These are phyloP conservation scores for Colletotrichum liaoningense DNA, from an alignment of 2,329 filamentous ascomycete species.

Conservation along the genomic window DNA sequence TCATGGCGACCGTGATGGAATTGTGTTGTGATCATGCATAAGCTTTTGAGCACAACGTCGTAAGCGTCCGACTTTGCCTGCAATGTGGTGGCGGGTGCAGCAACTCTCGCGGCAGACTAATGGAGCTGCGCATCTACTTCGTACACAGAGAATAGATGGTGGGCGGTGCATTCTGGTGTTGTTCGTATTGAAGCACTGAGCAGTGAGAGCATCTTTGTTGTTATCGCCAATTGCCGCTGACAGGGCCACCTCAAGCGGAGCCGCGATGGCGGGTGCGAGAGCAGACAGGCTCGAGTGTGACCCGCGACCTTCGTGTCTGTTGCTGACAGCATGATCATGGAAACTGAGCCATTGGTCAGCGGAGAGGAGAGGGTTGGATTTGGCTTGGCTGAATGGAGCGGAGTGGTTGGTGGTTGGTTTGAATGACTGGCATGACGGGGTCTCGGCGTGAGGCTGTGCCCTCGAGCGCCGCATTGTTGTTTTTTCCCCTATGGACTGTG, in stretches of 20 bases:
- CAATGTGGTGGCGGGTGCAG: background rate
- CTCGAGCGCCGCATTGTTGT: background rate
- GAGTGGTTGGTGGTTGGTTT: background rate
- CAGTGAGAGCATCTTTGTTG: background rate
- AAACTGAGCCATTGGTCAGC: background rate
- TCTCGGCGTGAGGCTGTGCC: slow-evolving; percentile 15
- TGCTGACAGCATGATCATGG: slow-evolving; percentile 1
- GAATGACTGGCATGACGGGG: background rate
- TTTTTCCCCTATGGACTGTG: background rate
- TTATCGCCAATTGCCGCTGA: background rate
- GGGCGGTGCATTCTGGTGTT: background rate
- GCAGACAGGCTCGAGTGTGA: background rate
- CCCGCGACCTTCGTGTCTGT: background rate
- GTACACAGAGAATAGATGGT: background rate
- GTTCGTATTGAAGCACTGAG: background rate
- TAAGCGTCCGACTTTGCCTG: background rate
- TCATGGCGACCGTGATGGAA: background rate
- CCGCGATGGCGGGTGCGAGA: background rate
- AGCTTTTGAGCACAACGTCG: background rate
- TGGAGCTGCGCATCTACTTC: background rate
- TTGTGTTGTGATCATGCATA: background rate
- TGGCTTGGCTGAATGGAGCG: slow-evolving; percentile 8
- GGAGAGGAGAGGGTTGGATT: background rate
- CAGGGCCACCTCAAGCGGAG: background rate
- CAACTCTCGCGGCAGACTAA: background rate